Percentiles rank a stretch among this genome's conserved stretches.
phyloP scores from a whole-genome alignment of 2,329 filamentous ascomycete genomes.

The Cladophialophora immunda region DNA sequence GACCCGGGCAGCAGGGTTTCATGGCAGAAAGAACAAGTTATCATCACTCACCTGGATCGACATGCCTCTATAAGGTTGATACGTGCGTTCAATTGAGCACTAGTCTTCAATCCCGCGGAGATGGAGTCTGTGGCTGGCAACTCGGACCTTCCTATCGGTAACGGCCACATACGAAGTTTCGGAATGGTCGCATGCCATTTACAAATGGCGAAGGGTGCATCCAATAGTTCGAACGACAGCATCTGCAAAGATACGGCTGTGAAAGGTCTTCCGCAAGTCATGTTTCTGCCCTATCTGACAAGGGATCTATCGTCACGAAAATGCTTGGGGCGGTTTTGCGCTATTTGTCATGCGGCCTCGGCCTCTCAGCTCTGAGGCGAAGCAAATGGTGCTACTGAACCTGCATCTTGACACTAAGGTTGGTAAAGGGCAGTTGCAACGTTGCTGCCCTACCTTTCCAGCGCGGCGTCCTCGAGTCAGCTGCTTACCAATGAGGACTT shows the following conservation, averaged over 20 bases:
- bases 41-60: neutral
- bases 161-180: too few relatives aligned
- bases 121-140: too few relatives aligned
- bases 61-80: neutral
- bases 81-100: neutral
- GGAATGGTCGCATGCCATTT: too few relatives aligned
- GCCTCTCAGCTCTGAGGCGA: neutral
- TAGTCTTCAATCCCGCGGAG: neutral
- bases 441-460: neutral
- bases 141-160: too few relatives aligned
- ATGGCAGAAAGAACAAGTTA: neutral
- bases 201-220: too few relatives aligned
- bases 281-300: neutral
- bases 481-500: neutral
- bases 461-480: neutral
- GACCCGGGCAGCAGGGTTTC: neutral
- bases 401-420: neutral
- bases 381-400: neutral
- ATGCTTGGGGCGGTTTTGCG: neutral
- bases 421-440: neutral
- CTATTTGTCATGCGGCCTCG: neutral
- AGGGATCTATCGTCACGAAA: neutral
- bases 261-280: neutral
- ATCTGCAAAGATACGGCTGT: neutral
- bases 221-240: neutral